Percentiles rank a stretch among this genome's conserved stretches.
Conservation (phyloP, 805 yeast genomes). For the Saturnispora besseyi region DNA sequence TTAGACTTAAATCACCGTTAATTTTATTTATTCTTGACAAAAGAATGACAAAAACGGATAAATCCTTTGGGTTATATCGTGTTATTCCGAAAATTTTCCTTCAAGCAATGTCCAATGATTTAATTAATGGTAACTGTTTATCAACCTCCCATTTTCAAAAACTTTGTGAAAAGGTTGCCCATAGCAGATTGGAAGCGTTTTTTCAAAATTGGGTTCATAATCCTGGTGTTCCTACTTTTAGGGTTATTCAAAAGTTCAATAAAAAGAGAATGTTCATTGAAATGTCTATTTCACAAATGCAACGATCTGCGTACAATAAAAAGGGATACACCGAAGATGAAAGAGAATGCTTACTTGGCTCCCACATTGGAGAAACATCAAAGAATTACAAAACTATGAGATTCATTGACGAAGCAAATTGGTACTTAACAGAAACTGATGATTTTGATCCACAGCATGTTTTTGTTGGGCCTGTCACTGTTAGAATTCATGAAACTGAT, state of each 20-base stretch:
- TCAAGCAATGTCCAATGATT: constrained; percentile 93
- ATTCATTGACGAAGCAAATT: constrained; percentile 38
- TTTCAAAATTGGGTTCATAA: constrained; percentile 92
- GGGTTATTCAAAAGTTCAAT: constrained; percentile 86
- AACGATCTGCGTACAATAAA: constrained; percentile 38
- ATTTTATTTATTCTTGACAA: constrained; percentile 78
- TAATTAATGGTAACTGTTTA: constrained; percentile 62
- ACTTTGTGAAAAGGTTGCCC: constrained; percentile 91
- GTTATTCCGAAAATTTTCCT: constrained; percentile 85
- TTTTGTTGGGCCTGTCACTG: constrained; percentile 92
- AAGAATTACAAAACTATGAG: constrained; percentile 24
- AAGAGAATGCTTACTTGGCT: constrained; percentile 2
- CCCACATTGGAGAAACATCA: neutral
- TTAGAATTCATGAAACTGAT: constrained; percentile 94
- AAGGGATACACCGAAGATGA: constrained; percentile 15
- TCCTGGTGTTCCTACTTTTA: constrained; percentile 79
- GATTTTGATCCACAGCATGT: constrained; percentile 38
- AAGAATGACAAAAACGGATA: constrained; percentile 93
- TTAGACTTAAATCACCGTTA: constrained; percentile 75
- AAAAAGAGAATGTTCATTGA: constrained; percentile 90
- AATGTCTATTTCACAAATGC: constrained; percentile 88
- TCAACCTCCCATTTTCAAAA: constrained; percentile 82
- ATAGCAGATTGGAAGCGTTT: constrained; percentile 70
- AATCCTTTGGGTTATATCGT: constrained; percentile 84
- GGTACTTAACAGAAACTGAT: constrained; percentile 34